A percentile compares a stretch with the other conserved stretches of the same genome.
Conservation (phyloP, 768 basidiomycete genomes). For the Psilocybe tampanensis region DNA sequence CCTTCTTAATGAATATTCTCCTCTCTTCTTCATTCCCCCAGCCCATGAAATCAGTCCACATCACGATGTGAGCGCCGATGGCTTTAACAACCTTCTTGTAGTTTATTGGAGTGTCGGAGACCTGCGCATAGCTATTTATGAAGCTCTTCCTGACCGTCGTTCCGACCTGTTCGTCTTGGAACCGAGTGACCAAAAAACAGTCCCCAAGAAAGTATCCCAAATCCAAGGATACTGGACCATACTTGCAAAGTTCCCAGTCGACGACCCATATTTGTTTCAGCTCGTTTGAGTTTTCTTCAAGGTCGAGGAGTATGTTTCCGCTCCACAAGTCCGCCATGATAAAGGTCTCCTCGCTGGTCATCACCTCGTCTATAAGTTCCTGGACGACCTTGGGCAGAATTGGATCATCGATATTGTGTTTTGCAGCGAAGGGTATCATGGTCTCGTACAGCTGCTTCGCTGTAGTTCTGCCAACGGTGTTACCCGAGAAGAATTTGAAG, state of each 20-base stretch:
- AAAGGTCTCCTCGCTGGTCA: slow-evolving; percentile 1
- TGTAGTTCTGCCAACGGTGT: neutral
- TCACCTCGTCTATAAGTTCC: neutral
- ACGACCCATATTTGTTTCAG: neutral
- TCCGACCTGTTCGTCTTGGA: neutral
- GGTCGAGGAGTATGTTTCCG: slow-evolving; percentile 5
- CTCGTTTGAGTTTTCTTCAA: neutral
- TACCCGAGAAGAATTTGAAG: neutral
- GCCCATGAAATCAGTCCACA: slow-evolving; percentile 8
- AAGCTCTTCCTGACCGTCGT: neutral
- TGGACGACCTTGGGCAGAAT: neutral
- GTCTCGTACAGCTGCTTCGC: neutral
- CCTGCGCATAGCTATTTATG: neutral
- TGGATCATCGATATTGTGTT: neutral
- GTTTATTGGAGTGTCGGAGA: neutral
- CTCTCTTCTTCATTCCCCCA: slow-evolving; percentile 5
- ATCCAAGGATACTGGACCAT: slow-evolving; percentile 5
- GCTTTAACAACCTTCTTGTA: neutral
- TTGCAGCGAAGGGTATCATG: neutral
- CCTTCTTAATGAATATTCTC: neutral
- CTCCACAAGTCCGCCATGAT: slow-evolving; percentile 6
- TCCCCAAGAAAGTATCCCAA: slow-evolving; percentile 6
- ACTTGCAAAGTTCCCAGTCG: slow-evolving; percentile 6
- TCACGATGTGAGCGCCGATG: slow-evolving; percentile 5
- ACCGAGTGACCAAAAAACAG: slow-evolving; percentile 1